Conservation (phyloP, 768 basidiomycete genomes). For the Plicaturopsis crispa region DNA sequence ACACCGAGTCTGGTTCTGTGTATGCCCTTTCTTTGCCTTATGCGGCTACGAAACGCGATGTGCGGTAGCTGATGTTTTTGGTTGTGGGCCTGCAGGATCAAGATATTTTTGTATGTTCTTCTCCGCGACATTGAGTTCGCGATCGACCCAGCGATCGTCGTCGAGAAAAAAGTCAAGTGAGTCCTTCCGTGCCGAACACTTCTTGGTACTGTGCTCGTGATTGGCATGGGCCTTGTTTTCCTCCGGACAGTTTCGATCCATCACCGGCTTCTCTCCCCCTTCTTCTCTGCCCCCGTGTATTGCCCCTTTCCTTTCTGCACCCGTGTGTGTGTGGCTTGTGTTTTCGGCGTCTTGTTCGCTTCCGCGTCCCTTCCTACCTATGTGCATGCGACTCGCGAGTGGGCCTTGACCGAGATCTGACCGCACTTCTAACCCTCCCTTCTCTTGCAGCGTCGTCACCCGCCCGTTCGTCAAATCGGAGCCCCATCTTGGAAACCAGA, state of each 20-base stretch:
- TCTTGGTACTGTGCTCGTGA: no score
- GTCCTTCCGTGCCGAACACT: slow-evolving; percentile 20
- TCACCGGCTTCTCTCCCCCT: slow-evolving; percentile 3
- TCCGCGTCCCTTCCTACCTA: no score
- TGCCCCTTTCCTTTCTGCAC: no score
- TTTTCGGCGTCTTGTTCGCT: no score
- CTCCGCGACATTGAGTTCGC: slow-evolving; percentile 50
- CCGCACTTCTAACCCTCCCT: no score
- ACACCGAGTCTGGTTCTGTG: no score
- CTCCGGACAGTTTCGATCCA: slow-evolving; percentile 5
- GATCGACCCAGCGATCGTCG: slow-evolving; percentile 40
- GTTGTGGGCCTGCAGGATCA: slow-evolving; percentile 36
- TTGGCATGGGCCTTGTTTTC: not conserved
- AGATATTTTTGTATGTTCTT: slow-evolving; percentile 52
- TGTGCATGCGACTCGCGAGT: no score
- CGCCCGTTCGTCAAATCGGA: slow-evolving; percentile 52
- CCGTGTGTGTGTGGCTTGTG: no score
- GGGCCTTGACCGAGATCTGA: no score
- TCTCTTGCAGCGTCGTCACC: slow-evolving; percentile 36
- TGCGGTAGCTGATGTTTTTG: slow-evolving; percentile 10
- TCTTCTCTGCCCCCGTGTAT: no score
- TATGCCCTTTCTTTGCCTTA: no score
- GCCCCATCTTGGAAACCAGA: slow-evolving; percentile 48
- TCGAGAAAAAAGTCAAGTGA: slow-evolving; percentile 61
- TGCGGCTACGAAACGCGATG: slow-evolving; percentile 6